These are phyloP conservation scores for Phyllostachys edulis DNA, from an alignment of 176 grass and related monocot genomes.

Conservation along the genomic window DNA sequence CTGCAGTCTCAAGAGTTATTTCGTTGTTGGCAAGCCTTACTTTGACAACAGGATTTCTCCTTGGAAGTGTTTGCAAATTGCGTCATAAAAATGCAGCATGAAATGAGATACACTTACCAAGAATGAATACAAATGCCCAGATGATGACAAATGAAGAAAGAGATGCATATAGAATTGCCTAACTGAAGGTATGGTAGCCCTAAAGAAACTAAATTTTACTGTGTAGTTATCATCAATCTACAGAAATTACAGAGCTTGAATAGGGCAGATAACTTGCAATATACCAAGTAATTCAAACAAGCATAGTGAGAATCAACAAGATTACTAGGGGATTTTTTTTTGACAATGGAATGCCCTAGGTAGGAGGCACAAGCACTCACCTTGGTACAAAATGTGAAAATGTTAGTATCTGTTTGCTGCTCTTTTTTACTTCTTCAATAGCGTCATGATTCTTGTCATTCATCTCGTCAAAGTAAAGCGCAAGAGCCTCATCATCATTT, in stretches of 20 bases:
- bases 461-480: conserved; percentile 80
- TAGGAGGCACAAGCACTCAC: conserved; percentile 39
- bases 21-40: not conserved
- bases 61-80: not conserved
- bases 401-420: conserved; percentile 70
- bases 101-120: not conserved
- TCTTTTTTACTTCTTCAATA: conserved; percentile 74
- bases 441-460: conserved; percentile 74
- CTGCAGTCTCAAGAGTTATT: not conserved
- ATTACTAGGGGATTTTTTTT: not conserved
- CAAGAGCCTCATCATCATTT: conserved; percentile 67
- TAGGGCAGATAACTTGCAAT: not conserved
- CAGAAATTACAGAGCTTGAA: conserved; percentile 1
- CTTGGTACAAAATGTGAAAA: conserved; percentile 98
- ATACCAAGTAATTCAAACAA: conserved; percentile 17
- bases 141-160: not conserved
- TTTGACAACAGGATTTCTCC: not conserved
- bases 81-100: conserved; percentile 1
- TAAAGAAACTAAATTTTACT: not conserved
- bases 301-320: not conserved
- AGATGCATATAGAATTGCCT: not conserved
- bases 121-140: conserved; percentile 7
- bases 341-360: not conserved
- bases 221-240: not conserved
- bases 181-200: not conserved